phyloP scores from a whole-genome alignment of 441 rosid genomes.

The Flueggea neowawraea region DNA sequence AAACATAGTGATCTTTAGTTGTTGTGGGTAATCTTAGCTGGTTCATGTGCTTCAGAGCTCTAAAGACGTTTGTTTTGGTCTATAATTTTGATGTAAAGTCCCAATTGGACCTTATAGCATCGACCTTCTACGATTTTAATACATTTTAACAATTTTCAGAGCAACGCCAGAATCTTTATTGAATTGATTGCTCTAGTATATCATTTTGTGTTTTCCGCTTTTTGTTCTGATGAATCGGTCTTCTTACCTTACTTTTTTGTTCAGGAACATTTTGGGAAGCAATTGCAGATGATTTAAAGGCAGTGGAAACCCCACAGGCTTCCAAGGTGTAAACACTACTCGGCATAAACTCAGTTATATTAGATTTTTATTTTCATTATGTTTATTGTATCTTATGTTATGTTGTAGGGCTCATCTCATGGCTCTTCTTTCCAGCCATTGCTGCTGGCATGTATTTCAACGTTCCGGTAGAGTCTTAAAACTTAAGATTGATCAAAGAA shows the following conservation, averaged over 20 bases:
- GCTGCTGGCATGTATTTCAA: conserved; percentile 66
- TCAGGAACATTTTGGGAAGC: conserved; percentile 81
- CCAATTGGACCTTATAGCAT: neutral
- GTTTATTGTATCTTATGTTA: conserved; percentile 2
- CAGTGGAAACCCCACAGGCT: conserved; percentile 69
- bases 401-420: conserved; percentile 59
- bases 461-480: conserved; percentile 47
- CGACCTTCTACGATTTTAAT: no score
- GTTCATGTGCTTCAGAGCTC: neutral
- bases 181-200: no score
- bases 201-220: no score
- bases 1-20: no score
- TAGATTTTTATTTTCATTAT: neutral
- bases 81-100: neutral
- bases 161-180: no score
- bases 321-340: conserved; percentile 51
- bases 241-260: neutral
- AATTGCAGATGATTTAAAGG: conserved; percentile 53
- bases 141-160: no score
- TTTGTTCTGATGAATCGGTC: neutral
- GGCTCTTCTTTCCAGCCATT: conserved; percentile 84
- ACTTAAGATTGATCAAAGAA: neutral
- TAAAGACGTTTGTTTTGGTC: neutral
- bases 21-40: no score
- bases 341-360: neutral